Base-by-base conservation (phyloP, 2,329 filamentous ascomycete species). In the Colletotrichum sp. region DNA sequence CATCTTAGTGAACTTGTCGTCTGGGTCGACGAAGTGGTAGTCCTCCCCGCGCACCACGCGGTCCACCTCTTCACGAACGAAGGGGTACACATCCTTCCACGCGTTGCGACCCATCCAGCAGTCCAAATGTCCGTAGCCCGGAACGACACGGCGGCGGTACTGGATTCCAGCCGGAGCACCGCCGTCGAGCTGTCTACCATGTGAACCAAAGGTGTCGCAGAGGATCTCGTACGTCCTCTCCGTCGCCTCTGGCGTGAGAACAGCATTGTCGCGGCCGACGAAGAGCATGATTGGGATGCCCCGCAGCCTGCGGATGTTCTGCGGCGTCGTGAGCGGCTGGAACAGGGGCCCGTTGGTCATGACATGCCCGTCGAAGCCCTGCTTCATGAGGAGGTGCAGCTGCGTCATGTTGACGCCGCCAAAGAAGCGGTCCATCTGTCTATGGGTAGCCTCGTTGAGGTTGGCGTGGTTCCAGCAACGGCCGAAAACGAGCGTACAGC, bases 381-480 rank as follows among this genome's bases (percentile, higher is more conserved):
- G 89, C 43, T 83, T 84, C 87, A 92, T 92, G 13, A 93, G 86
- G 73, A 92, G 84, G 43, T 87, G 81, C 66, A 93, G 85, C 75
- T 90, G 83, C 2, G 86, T 87, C 90, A 93, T 93, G 81, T 90
- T 91, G 69, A 92, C 89, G 70, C 92, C 92, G 78, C 90, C 90
- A 72, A 94, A 90, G 83, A 93, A 91, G 36, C 89, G 87, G 81
- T 91, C 88, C 63, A 93, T 89, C 79, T 92, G 89, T 1, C 88
- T 84, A 82, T 94, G 92, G 3, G 92, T 94, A 4, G 89, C 91
- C 83, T 91, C 90, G 83, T 93, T 93, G 34, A 94, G 87, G 81
- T 94, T 93, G 5, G 79, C 81, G 82, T 94, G 92, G 79, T 89
- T 92, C 92, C 92, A 94, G 83, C 87, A 90, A 77, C 90, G 88